These are phyloP conservation scores for Saccharomyces eubayanus DNA, from an alignment of 805 yeast species.

Conservation along the genomic window DNA sequence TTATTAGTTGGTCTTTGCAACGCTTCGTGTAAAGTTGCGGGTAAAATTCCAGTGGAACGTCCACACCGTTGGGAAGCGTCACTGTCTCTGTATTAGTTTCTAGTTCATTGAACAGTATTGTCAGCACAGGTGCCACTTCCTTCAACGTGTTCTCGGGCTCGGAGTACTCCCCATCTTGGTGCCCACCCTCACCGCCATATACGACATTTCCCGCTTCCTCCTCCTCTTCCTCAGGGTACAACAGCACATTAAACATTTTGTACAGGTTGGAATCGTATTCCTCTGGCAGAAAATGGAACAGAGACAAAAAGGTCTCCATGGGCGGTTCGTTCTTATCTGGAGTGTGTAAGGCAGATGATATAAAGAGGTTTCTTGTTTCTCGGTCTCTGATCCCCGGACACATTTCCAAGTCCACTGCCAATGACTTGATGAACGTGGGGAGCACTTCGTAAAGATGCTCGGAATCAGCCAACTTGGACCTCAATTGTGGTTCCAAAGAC, in stretches of 20 bases:
- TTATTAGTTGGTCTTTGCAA: conserved; percentile 22
- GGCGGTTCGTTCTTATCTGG: conserved; percentile 14
- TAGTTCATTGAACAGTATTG: conserved; percentile 27
- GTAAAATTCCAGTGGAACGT: conserved; percentile 28
- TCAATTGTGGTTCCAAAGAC: conserved; percentile 16
- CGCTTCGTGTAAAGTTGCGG: conserved; percentile 27
- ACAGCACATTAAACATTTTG: conserved; percentile 28
- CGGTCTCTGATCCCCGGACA: conserved; percentile 13
- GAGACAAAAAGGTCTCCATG: conserved; percentile 19
- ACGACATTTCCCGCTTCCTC: conserved; percentile 1
- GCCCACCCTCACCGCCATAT: not conserved
- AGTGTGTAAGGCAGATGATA: conserved; percentile 24
- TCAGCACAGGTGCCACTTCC: conserved; percentile 22
- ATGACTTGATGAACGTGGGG: conserved; percentile 23
- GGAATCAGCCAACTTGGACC: conserved; percentile 12
- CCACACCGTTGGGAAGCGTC: conserved; percentile 20
- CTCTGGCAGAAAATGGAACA: conserved; percentile 29
- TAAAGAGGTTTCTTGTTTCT: conserved; percentile 13
- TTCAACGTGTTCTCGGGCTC: conserved; percentile 22
- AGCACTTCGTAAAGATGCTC: conserved; percentile 27
- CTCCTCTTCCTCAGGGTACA: conserved; percentile 22
- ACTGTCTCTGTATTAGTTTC: conserved; percentile 21
- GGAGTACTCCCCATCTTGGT: conserved; percentile 3
- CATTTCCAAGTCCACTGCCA: conserved; percentile 14
- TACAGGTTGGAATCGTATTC: conserved; percentile 28